phyloP scores from a whole-genome alignment of 495 filamentous ascomycete genomes.

The Haplographium delicatum region DNA sequence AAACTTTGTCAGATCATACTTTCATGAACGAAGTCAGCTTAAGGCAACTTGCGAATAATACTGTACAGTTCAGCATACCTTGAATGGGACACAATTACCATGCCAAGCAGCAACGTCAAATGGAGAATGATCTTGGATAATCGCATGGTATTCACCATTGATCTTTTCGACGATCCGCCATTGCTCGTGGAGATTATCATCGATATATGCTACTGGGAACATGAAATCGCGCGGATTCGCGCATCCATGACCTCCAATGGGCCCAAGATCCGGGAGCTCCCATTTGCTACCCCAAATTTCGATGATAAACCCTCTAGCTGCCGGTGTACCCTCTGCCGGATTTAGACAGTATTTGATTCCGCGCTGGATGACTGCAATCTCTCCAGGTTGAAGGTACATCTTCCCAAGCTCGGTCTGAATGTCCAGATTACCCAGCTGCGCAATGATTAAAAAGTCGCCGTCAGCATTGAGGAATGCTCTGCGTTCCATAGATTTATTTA shows the following conservation, averaged over 20 bases:
- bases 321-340: conserved; percentile 38
- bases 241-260: conserved; percentile 77
- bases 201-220: conserved; percentile 58
- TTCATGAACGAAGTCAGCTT: conserved; percentile 44
- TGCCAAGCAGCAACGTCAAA: conserved; percentile 86
- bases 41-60: no score
- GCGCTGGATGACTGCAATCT: conserved; percentile 82
- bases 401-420: conserved; percentile 60
- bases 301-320: conserved; percentile 71
- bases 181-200: conserved; percentile 33
- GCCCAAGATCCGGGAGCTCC: conserved; percentile 74
- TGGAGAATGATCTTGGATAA: conserved; percentile 64
- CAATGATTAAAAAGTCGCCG: conserved; percentile 71
- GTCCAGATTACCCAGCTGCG: not conserved
- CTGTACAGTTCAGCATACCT: conserved; percentile 47
- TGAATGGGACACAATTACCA: conserved; percentile 73
- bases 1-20: conserved; percentile 72
- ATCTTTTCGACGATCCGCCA: conserved; percentile 61
- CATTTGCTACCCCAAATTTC: conserved; percentile 83
- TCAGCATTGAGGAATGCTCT: conserved; percentile 79
- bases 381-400: conserved; percentile 71
- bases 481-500: conserved; percentile 64
- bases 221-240: conserved; percentile 74
- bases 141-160: conserved; percentile 56
- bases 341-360: conserved; percentile 71